Evolutionary conservation across 2,329 filamentous ascomycete genomes (phyloP).

Genomic region (Sporothrix dimorphospora): DNA sequence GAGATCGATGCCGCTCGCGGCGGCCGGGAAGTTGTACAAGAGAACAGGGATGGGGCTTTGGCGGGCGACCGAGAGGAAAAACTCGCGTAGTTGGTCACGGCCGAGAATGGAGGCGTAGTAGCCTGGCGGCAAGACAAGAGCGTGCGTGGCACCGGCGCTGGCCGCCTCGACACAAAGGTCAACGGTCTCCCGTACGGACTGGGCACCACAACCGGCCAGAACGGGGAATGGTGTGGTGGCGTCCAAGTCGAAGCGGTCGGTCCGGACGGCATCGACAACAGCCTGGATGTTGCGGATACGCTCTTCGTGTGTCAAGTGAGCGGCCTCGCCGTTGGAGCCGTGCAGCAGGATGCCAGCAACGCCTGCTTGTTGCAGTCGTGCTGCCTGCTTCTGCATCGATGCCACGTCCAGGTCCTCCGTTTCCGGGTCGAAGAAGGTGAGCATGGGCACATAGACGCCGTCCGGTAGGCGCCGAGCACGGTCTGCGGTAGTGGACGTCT

Average conservation of each 20-base stretch:
- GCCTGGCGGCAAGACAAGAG: constrained; percentile 67
- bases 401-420: constrained; percentile 58
- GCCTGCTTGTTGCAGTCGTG: constrained; percentile 64
- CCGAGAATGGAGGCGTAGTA: constrained; percentile 68
- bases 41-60: constrained; percentile 61
- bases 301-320: constrained; percentile 69
- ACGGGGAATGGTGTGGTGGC: constrained; percentile 54
- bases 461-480: constrained; percentile 22
- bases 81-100: constrained; percentile 58
- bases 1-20: constrained; percentile 60
- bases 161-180: constrained; percentile 67
- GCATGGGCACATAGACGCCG: constrained; percentile 65
- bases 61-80: constrained; percentile 66
- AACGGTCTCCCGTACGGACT: constrained; percentile 69
- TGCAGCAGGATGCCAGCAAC: constrained; percentile 70
- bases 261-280: constrained; percentile 63
- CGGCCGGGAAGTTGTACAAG: constrained; percentile 67
- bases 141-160: constrained; percentile 66
- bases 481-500: not conserved
- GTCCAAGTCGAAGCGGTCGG: constrained; percentile 47
- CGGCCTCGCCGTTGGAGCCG: constrained; percentile 74
- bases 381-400: constrained; percentile 55
- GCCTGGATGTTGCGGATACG: constrained; percentile 63
- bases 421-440: constrained; percentile 62
- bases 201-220: constrained; percentile 70